phyloP scores from a whole-genome alignment of 2,329 filamentous ascomycete genomes.

The Diplodia sapinea region DNA sequence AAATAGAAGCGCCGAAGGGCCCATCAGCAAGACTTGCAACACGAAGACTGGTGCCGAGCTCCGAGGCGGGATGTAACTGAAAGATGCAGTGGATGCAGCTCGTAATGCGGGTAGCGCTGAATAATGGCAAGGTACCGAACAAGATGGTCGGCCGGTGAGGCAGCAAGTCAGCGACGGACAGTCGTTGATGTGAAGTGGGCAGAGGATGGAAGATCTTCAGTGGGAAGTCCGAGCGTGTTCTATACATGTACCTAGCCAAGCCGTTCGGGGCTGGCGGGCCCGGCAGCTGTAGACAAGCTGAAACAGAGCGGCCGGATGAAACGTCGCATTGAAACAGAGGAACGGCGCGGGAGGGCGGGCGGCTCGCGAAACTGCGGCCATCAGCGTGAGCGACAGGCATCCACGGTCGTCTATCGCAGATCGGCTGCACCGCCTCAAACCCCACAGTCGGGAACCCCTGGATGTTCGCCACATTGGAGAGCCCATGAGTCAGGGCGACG shows the following conservation, averaged over 20 bases:
- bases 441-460: conserved; percentile 19
- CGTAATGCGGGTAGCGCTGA: conserved; percentile 5
- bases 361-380: not conserved
- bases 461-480: conserved; percentile 16
- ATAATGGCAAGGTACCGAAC: not conserved
- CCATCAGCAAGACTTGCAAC: not conserved
- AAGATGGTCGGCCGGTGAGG: not conserved
- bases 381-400: not conserved
- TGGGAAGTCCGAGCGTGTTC: conserved; percentile 10
- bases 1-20: not conserved
- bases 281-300: conserved; percentile 7
- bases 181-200: not conserved
- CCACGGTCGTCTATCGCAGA: conserved; percentile 29
- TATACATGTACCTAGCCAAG: conserved; percentile 23
- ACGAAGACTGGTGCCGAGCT: not conserved
- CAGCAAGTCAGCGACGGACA: not conserved
- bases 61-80: not conserved
- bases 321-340: conserved; percentile 27
- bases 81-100: conserved; percentile 12
- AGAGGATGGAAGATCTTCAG: conserved; percentile 14
- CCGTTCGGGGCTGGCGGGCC: not conserved
- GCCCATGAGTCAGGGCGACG: not conserved
- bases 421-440: conserved; percentile 27
- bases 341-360: conserved; percentile 6
- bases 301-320: conserved; percentile 24